phyloP scores from a whole-genome alignment of 176 grass and related monocot species.

The Carex littledalei region DNA sequence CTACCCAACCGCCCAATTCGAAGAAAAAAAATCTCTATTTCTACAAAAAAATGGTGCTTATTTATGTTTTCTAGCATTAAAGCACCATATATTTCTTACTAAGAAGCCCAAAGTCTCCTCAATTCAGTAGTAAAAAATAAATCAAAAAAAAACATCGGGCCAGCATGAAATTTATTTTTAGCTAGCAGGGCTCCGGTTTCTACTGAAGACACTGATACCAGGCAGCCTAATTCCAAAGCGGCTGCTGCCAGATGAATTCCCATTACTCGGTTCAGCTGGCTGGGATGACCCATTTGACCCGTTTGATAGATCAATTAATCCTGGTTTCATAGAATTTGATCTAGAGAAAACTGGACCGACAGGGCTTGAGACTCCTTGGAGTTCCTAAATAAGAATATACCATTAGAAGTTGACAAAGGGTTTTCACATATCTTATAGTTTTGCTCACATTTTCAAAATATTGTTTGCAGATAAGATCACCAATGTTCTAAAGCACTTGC shows the following conservation, averaged over 20 bases:
- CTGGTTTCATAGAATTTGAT: slow-evolving; percentile 23
- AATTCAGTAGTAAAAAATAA: neutral
- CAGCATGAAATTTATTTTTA: slow-evolving; percentile 1
- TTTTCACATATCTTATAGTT: neutral
- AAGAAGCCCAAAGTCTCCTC: neutral
- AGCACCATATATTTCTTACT: slow-evolving; percentile 5
- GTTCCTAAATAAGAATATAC: slow-evolving; percentile 10
- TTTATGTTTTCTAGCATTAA: slow-evolving; percentile 16
- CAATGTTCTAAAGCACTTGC: neutral
- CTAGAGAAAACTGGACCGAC: neutral
- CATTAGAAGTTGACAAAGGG: neutral
- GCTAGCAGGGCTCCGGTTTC: slow-evolving; percentile 10
- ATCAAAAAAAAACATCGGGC: neutral
- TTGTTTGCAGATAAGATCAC: neutral
- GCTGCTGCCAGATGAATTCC: slow-evolving; percentile 4
- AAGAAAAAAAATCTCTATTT: slow-evolving; percentile 2
- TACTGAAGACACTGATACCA: slow-evolving; percentile 20
- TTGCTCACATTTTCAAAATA: neutral
- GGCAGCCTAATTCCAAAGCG: slow-evolving; percentile 18
- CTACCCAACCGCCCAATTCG: neutral
- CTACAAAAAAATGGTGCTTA: slow-evolving; percentile 26
- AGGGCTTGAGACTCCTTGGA: slow-evolving; percentile 11
- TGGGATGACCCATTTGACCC: slow-evolving; percentile 5
- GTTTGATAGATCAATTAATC: slow-evolving; percentile 13
- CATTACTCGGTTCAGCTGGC: slow-evolving; percentile 3